Evolutionary conservation across 441 rosid genomes (phyloP).

Genomic region (Pelargonium citronellum): DNA sequence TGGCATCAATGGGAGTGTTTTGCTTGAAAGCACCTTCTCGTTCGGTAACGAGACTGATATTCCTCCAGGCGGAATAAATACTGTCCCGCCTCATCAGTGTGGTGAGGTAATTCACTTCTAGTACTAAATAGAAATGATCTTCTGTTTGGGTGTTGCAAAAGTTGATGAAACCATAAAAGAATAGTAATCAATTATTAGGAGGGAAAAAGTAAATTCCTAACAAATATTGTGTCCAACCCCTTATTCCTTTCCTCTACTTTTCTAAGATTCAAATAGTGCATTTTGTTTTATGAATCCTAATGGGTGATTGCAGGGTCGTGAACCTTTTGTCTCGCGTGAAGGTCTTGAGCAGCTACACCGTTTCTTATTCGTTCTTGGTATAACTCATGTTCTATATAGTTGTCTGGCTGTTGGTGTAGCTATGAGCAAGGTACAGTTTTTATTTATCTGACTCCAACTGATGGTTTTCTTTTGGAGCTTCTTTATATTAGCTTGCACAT

Average conservation of each 20-base stretch:
- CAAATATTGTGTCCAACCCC: too few relatives aligned
- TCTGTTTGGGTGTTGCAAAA: neutral
- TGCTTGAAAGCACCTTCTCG: constrained; percentile 34
- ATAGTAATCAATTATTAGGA: neutral
- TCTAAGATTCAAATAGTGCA: neutral
- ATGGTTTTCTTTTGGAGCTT: constrained; percentile 9
- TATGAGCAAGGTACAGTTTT: constrained; percentile 73
- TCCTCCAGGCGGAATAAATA: constrained; percentile 50
- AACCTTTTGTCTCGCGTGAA: constrained; percentile 82
- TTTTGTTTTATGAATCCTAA: constrained; percentile 1
- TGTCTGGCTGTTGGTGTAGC: constrained; percentile 84
- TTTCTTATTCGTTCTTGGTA: constrained; percentile 81
- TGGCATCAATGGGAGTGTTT: constrained; percentile 30
- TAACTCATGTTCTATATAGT: constrained; percentile 85
- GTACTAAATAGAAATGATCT: neutral
- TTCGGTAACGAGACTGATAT: constrained; percentile 38
- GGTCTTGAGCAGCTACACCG: constrained; percentile 90
- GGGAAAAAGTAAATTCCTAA: neutral
- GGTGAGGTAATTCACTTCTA: constrained; percentile 49
- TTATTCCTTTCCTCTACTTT: neutral
- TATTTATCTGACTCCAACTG: constrained; percentile 5
- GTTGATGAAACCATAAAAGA: neutral
- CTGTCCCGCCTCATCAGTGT: constrained; percentile 48
- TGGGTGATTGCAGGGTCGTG: constrained; percentile 58
- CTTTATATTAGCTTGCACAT: neutral